Conservation (phyloP, 768 basidiomycete species). For the Glaciozyma antarctica region DNA sequence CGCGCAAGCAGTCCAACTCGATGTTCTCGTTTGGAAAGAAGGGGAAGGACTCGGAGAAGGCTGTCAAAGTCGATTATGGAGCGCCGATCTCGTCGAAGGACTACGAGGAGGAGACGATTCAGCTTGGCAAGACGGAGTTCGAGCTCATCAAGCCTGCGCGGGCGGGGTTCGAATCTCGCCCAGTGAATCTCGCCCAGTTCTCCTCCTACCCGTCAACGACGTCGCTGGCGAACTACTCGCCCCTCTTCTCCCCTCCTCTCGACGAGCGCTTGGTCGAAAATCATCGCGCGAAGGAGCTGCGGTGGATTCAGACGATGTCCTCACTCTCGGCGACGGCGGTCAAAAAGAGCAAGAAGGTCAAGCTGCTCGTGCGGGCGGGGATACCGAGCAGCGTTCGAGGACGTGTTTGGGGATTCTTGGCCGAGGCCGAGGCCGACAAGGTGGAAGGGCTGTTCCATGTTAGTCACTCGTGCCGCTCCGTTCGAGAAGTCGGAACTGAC, state of each 20-base stretch:
- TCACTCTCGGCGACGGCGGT: constrained; percentile 48
- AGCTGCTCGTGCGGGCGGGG: constrained; percentile 60
- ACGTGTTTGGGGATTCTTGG: constrained; percentile 55
- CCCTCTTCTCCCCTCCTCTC: background rate
- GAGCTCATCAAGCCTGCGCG: constrained; percentile 27
- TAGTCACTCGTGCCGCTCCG: background rate
- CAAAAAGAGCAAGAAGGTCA: constrained; percentile 68
- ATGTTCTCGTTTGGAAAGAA: background rate
- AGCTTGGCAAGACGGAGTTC: constrained; percentile 18
- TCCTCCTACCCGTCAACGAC: background rate
- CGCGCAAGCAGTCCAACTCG: background rate
- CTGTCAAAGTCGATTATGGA: background rate
- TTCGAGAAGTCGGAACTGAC: too few relatives aligned
- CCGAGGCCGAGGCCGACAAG: background rate
- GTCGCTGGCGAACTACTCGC: background rate
- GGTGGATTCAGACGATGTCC: constrained; percentile 47
- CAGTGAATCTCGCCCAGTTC: too few relatives aligned
- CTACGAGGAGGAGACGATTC: constrained; percentile 24
- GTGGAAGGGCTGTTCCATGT: constrained; percentile 9
- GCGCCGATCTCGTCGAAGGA: constrained; percentile 6
- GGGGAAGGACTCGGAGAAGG: background rate
- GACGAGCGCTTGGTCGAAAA: constrained; percentile 43
- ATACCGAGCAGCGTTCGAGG: constrained; percentile 77
- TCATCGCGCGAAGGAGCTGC: constrained; percentile 63
- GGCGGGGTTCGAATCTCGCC: background rate